A percentile compares a stretch with the other conserved stretches of the same genome.
Conservation (phyloP, 1,284 basidiomycete species). For the Wolfiporia cocos region DNA sequence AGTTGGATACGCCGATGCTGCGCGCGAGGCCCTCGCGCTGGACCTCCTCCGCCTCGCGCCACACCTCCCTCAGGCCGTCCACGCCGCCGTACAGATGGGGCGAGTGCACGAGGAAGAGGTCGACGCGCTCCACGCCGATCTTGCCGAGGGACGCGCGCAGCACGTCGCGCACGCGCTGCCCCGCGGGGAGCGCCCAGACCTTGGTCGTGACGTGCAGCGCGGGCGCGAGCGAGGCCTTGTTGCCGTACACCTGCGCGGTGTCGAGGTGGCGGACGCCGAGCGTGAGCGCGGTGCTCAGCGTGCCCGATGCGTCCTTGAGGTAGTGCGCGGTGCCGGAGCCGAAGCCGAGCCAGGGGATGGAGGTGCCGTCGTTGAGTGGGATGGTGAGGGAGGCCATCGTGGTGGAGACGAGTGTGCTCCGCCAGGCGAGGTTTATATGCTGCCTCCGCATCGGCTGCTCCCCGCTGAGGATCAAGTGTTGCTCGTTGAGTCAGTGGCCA, state of each 20-base stretch:
- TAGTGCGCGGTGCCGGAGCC: slow-evolving; percentile 64
- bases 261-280: no score
- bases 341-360: slow-evolving; percentile 59
- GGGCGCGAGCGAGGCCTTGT: slow-evolving; percentile 52
- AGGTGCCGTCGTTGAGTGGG: slow-evolving; percentile 52
- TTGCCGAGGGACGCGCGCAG: slow-evolving; percentile 51
- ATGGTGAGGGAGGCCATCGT: slow-evolving; percentile 36
- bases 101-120: slow-evolving; percentile 73
- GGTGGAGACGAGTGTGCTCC: no score
- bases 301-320: slow-evolving; percentile 48
- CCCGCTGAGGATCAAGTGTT: no score
- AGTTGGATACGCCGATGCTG: slow-evolving; percentile 86
- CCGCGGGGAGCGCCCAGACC: slow-evolving; percentile 34
- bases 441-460: no score
- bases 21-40: slow-evolving; percentile 63
- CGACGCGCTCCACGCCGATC: slow-evolving; percentile 65
- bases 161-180: slow-evolving; percentile 42
- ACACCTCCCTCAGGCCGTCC: slow-evolving; percentile 48
- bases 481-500: no score
- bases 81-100: slow-evolving; percentile 39
- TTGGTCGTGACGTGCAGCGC: slow-evolving; percentile 67
- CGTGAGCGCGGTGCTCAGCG: no score
- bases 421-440: no score
- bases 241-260: slow-evolving; percentile 61
- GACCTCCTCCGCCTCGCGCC: slow-evolving; percentile 69